These are phyloP conservation scores for Stenogyne calaminthoides DNA, from an alignment of 305 asterid species.

Conservation along the genomic window DNA sequence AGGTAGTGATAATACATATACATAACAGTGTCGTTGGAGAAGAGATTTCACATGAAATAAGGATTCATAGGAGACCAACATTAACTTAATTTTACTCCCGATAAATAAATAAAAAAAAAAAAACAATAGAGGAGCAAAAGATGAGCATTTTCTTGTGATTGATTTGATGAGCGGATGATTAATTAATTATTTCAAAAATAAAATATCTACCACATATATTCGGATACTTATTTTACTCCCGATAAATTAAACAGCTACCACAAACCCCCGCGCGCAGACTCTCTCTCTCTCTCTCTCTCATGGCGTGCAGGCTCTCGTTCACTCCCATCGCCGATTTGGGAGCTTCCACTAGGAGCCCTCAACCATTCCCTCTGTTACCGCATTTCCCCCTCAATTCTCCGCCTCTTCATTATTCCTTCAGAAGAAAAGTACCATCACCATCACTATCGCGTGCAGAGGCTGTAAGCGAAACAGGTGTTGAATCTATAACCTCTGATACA, in stretches of 20 bases:
- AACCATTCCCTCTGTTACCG: slow-evolving; percentile 32
- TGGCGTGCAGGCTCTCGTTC: slow-evolving; percentile 59
- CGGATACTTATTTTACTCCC: neutral
- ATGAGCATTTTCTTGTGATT: too few relatives aligned
- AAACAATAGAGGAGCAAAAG: too few relatives aligned
- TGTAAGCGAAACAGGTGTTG: slow-evolving; percentile 38
- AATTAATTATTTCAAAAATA: neutral
- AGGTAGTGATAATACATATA: too few relatives aligned
- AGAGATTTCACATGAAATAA: too few relatives aligned
- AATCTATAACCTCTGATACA: slow-evolving; percentile 33
- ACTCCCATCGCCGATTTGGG: slow-evolving; percentile 36
- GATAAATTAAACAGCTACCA: neutral
- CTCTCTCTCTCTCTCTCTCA: slow-evolving; percentile 19
- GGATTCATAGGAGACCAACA: too few relatives aligned
- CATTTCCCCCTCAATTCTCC: slow-evolving; percentile 35
- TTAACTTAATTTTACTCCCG: too few relatives aligned
- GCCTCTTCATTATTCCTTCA: slow-evolving; percentile 21
- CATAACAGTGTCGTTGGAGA: too few relatives aligned
- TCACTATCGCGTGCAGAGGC: slow-evolving; percentile 40
- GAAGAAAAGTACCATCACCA: slow-evolving; percentile 27
- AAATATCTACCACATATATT: slow-evolving; percentile 24
- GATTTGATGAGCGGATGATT: neutral
- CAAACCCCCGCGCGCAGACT: neutral
- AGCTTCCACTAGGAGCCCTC: slow-evolving; percentile 24
- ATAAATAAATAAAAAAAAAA: too few relatives aligned